A percentile compares a stretch with the other conserved stretches of the same genome.
Evolutionary conservation across 2,329 filamentous ascomycete genomes (phyloP).

Genomic region (Fusarium albosuccineum): DNA sequence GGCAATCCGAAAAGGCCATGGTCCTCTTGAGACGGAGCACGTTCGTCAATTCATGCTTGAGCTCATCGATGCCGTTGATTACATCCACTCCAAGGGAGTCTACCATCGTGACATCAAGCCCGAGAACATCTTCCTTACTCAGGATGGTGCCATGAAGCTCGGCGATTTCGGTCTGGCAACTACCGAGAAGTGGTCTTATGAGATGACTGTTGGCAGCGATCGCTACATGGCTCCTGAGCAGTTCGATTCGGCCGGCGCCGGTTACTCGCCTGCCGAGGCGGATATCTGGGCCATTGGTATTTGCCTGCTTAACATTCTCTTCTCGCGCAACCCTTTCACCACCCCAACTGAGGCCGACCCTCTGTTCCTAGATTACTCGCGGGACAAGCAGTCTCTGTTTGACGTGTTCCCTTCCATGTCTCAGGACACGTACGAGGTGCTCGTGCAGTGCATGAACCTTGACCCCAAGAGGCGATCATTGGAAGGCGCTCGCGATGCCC

Average conservation of each 20-base stretch:
- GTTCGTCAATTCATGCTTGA: constrained; percentile 98
- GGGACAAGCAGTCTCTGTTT: constrained; percentile 95
- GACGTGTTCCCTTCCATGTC: constrained; percentile 99
- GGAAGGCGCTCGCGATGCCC: constrained; percentile 79
- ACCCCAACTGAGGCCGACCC: constrained; percentile 91
- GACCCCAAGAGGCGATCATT: constrained; percentile 92
- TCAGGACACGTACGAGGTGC: constrained; percentile 95
- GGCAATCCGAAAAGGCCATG: constrained; percentile 89
- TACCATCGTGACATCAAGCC: constrained; percentile 99
- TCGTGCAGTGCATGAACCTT: constrained; percentile 89
- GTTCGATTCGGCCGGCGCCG: constrained; percentile 87
- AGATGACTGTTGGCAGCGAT: constrained; percentile 95
- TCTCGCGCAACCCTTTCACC: constrained; percentile 96
- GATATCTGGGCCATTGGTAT: constrained; percentile 98
- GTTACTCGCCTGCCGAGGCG: constrained; percentile 92
- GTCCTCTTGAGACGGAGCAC: constrained; percentile 94
- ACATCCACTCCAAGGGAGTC: constrained; percentile 90
- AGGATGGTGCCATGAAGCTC: constrained; percentile 91
- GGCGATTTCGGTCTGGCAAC: constrained; percentile 97
- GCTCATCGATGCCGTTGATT: constrained; percentile 88
- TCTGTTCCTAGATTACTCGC: constrained; percentile 91
- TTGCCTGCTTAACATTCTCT: constrained; percentile 95
- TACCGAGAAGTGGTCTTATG: constrained; percentile 88
- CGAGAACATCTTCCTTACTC: constrained; percentile 96
- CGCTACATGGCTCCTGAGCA: constrained; percentile 99